A percentile compares a stretch with the other conserved stretches of the same genome.
phyloP scores from a whole-genome alignment of 306 rosid genomes.

The Cyclanthera cordifolia region DNA sequence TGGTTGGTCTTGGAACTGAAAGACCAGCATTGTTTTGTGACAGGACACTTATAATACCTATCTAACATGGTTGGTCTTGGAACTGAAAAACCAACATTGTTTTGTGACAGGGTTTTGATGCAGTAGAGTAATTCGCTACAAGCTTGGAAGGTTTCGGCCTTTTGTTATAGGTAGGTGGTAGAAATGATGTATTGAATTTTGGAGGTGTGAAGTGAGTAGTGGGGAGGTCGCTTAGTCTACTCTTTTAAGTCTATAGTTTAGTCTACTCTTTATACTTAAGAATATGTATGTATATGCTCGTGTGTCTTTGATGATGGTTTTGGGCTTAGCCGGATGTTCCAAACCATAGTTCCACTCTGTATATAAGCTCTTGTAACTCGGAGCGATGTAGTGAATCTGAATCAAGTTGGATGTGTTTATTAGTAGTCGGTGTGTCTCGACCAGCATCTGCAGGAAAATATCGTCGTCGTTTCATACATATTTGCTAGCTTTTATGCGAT shows the following conservation, averaged over 20 bases:
- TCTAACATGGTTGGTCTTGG: not conserved
- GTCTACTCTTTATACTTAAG: slow-evolving; percentile 1
- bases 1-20: too few relatives aligned
- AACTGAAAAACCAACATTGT: not conserved
- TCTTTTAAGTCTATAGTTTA: too few relatives aligned
- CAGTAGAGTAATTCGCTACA: not conserved
- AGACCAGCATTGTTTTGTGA: too few relatives aligned
- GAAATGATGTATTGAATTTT: slow-evolving; percentile 14
- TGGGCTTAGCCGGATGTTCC: not conserved
- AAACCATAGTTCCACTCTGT: slow-evolving; percentile 10
- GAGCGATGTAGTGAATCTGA: slow-evolving; percentile 8
- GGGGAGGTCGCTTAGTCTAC: not conserved
- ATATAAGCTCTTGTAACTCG: slow-evolving; percentile 12
- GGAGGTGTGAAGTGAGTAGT: slow-evolving; percentile 2
- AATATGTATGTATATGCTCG: slow-evolving; percentile 4
- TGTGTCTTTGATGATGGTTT: slow-evolving; percentile 6
- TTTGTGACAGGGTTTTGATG: slow-evolving; percentile 8
- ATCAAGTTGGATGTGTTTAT: not conserved
- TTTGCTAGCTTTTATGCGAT: not conserved
- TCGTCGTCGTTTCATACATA: not conserved
- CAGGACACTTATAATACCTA: not conserved
- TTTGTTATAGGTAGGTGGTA: slow-evolving; percentile 6
- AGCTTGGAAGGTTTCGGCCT: slow-evolving; percentile 10
- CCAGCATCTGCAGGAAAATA: not conserved
- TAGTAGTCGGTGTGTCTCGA: not conserved